Evolutionary conservation across 805 yeast species (phyloP).

Genomic region (Wickerhamiella bombiphila): DNA sequence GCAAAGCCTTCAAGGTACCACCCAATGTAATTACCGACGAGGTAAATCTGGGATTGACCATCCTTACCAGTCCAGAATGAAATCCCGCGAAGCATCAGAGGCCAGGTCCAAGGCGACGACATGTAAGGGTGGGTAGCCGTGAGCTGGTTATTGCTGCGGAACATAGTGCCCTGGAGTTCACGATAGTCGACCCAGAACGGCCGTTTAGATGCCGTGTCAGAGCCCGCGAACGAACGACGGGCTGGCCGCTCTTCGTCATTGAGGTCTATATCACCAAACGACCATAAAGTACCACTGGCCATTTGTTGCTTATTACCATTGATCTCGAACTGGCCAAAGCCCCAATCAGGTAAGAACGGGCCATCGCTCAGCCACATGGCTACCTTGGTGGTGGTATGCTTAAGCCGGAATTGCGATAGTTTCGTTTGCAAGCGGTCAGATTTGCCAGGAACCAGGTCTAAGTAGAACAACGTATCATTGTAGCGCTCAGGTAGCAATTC

Average conservation of each 20-base stretch:
- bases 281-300: slow-evolving; percentile 62
- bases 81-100: slow-evolving; percentile 75
- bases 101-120: slow-evolving; percentile 86
- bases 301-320: slow-evolving; percentile 79
- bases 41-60: slow-evolving; percentile 58
- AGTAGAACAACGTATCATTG: slow-evolving; percentile 63
- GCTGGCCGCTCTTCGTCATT: slow-evolving; percentile 37
- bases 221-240: slow-evolving; percentile 19
- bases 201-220: slow-evolving; percentile 10
- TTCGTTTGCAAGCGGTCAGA: slow-evolving; percentile 39
- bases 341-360: slow-evolving; percentile 77
- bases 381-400: slow-evolving; percentile 55
- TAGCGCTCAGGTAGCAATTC: slow-evolving; percentile 66
- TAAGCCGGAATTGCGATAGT: slow-evolving; percentile 68
- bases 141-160: slow-evolving; percentile 78
- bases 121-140: slow-evolving; percentile 90
- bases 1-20: slow-evolving; percentile 17
- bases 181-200: slow-evolving; percentile 79
- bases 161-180: slow-evolving; percentile 81
- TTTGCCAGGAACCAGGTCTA: slow-evolving; percentile 22
- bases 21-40: slow-evolving; percentile 79
- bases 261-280: slow-evolving; percentile 52
- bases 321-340: slow-evolving; percentile 82
- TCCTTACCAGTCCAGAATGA: slow-evolving; percentile 81
- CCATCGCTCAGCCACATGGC: slow-evolving; percentile 74